Conservation (phyloP, 2,329 filamentous ascomycete genomes). For the Talaromyces rugulosus region DNA sequence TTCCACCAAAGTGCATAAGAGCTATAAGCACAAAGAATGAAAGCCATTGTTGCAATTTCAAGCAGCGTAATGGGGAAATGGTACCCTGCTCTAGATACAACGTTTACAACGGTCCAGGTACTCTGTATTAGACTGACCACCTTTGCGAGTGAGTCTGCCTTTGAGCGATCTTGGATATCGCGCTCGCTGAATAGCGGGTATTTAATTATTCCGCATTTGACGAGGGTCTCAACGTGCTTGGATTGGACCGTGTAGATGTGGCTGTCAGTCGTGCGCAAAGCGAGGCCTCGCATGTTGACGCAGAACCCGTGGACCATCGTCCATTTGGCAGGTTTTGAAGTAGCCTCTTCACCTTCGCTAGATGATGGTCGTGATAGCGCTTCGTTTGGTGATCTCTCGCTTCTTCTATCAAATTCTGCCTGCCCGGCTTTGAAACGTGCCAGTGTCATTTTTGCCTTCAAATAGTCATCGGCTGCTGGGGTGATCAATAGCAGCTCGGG, state of each 20-base stretch:
- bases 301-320: not conserved
- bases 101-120: conserved; percentile 9
- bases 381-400: not conserved
- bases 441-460: not conserved
- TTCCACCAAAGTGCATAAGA: conserved; percentile 16
- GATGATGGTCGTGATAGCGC: too few relatives aligned
- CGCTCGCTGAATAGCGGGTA: conserved; percentile 1
- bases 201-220: conserved; percentile 12
- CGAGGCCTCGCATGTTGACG: not conserved
- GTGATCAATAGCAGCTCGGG: not conserved
- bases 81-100: conserved; percentile 13
- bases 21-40: conserved; percentile 10
- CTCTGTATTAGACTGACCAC: conserved; percentile 13
- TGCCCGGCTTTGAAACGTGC: not conserved
- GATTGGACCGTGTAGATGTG: not conserved
- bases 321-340: not conserved
- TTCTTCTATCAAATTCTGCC: not conserved
- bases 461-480: not conserved
- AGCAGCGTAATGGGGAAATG: conserved; percentile 12
- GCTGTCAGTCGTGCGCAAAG: not conserved
- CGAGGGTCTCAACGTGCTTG: not conserved
- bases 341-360: not conserved
- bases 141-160: conserved; percentile 15
- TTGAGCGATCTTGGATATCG: conserved; percentile 16
- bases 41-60: conserved; percentile 15